Conservation (phyloP, 306 rosid species). For the Benincasa hispida region DNA sequence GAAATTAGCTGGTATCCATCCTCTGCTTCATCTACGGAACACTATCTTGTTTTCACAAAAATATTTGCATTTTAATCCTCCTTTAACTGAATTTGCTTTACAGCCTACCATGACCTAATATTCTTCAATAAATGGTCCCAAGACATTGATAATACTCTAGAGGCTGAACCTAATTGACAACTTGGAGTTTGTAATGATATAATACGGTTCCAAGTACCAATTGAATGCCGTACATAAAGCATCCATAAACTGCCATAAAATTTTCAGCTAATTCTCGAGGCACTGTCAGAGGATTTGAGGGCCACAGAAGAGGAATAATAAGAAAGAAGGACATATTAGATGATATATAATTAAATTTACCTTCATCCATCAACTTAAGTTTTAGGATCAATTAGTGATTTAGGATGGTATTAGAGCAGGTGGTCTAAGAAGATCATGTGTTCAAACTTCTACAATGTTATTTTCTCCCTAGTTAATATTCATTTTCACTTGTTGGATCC, state of each 20-base stretch:
- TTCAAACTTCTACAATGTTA: no score
- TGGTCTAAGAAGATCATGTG: no score
- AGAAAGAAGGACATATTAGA: background rate
- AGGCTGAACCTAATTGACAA: background rate
- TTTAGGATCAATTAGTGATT: no score
- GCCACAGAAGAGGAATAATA: background rate
- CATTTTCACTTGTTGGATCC: no score
- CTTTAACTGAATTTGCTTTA: background rate
- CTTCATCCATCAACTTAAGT: no score
- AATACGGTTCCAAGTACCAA: background rate
- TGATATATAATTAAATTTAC: no score
- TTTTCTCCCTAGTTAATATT: no score
- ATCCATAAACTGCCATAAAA: background rate
- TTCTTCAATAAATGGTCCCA: background rate
- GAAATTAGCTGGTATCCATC: background rate
- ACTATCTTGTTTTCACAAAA: background rate
- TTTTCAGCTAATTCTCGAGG: background rate
- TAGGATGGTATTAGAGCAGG: no score
- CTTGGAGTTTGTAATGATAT: background rate
- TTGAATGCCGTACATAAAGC: background rate
- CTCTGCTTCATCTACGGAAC: background rate
- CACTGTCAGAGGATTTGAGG: background rate
- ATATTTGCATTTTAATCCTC: background rate
- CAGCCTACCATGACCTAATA: background rate
- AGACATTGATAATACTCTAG: background rate